Base-by-base conservation (phyloP, 2,329 filamentous ascomycete genomes). In the Colletotrichum sublineola region DNA sequence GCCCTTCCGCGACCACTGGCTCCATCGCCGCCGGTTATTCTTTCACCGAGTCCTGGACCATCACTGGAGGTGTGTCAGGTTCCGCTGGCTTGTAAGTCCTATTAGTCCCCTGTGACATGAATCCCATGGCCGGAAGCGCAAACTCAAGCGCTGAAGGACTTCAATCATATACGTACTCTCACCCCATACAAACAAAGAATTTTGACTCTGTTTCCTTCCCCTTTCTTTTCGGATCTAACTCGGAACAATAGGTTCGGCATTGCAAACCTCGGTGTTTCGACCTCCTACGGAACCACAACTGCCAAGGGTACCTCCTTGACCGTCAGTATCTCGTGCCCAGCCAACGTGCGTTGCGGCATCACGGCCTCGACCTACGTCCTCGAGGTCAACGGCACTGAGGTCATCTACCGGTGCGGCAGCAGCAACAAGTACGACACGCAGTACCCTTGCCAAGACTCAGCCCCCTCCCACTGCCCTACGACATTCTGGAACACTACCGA, bases 401-500 rank as follows among this genome's bases (percentile, higher is more conserved):
- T 29, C 29, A 31, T 53, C 29, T 53, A 53, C 14, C 29, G 50
- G 29, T 53, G 50, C 50, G 50, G 50, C 50, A 53, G 50, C 50
- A 53, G 33, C 29, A 20, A 33, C 50, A 53, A 31, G 29, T 53
- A 18, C 24, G 50, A 53, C 29, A 8, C 14, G 29, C 15, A 29
- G 14, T 53, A 53, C 14, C 50, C 50, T 33, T 53, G 50, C 15
- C 14, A 31, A 15, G 29, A 53, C 14, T 31, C 50, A 7, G 50
- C 50, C 50, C 29, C 29, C 14, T 31, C 29, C 14, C 50, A 53
- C 29, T 53, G 50, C 29, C 50, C 50, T 8, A 53, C 50, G 29
- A 53, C 50, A 18, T 53, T 53, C 50, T 53, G 50, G 50, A 53
- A 53, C 50, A 53, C 50, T 11, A 53, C 50, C 8, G 50, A 53